phyloP scores from a whole-genome alignment of 192 early-diverging fungal genomes.

The Pecoramyces ruminantium region DNA sequence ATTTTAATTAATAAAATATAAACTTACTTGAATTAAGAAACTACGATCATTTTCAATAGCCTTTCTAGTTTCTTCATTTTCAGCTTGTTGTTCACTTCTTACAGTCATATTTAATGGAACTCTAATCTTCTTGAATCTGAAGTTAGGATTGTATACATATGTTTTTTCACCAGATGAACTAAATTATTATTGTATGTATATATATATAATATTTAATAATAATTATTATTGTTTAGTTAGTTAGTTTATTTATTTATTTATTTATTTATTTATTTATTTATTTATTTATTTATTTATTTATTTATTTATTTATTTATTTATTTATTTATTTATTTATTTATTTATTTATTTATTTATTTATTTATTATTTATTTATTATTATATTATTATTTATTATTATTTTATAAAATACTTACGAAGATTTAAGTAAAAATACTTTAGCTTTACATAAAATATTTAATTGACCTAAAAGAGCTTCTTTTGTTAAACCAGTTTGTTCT shows the following conservation, averaged over 20 bases:
- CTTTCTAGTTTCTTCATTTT: slow-evolving; percentile 81
- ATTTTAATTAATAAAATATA: too few relatives aligned
- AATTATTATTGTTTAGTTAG: too few relatives aligned
- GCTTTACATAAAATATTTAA: slow-evolving; percentile 69
- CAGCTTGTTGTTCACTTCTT: slow-evolving; percentile 78
- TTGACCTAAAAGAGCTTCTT: slow-evolving; percentile 45
- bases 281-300: too few relatives aligned
- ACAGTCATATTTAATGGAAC: slow-evolving; percentile 74
- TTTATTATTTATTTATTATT: too few relatives aligned
- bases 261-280: too few relatives aligned
- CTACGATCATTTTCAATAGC: slow-evolving; percentile 83
- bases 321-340: too few relatives aligned
- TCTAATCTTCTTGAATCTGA: slow-evolving; percentile 65
- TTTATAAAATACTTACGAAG: slow-evolving; percentile 15
- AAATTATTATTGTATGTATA: slow-evolving; percentile 9
- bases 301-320: too few relatives aligned
- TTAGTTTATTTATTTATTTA: too few relatives aligned
- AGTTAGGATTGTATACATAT: slow-evolving; percentile 62
- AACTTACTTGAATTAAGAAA: slow-evolving; percentile 67
- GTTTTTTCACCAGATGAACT: slow-evolving; percentile 7
- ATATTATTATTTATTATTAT: too few relatives aligned
- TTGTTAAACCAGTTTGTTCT: slow-evolving; percentile 50
- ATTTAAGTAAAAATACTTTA: slow-evolving; percentile 43
- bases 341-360: too few relatives aligned
- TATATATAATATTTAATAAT: background rate